These are phyloP conservation scores for Rhodotorula sp. DNA, from an alignment of 1,284 basidiomycete genomes.

Conservation along the genomic window DNA sequence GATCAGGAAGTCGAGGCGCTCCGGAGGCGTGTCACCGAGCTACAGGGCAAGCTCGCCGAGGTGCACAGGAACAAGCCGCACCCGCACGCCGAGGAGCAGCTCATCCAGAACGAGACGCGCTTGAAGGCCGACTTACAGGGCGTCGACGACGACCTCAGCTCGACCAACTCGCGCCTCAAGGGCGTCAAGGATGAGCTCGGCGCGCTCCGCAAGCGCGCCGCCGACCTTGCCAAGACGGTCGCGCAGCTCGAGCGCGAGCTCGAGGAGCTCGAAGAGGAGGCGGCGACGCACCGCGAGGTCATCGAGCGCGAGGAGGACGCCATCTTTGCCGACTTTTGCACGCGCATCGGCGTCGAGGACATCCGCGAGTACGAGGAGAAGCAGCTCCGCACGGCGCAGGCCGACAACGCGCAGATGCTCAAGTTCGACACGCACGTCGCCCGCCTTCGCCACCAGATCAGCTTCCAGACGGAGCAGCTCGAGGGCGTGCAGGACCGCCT, in stretches of 20 bases:
- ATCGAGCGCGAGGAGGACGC: conserved; percentile 78
- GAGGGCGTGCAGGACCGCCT: conserved; percentile 67
- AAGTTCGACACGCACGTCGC: conserved; percentile 85
- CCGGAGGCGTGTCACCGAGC: conserved; percentile 58
- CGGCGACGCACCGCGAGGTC: conserved; percentile 61
- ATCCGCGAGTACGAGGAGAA: conserved; percentile 95
- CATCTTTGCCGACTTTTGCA: conserved; percentile 79
- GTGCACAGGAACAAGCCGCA: conserved; percentile 77
- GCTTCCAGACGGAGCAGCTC: conserved; percentile 76
- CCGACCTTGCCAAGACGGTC: conserved; percentile 66
- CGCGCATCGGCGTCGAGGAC: conserved; percentile 72
- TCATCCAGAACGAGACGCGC: conserved; percentile 73
- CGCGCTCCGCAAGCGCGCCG: conserved; percentile 65
- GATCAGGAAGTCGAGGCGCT: conserved; percentile 77
- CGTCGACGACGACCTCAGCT: conserved; percentile 77
- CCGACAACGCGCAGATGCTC: conserved; percentile 80
- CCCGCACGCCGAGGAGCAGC: conserved; percentile 75
- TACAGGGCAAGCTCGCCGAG: conserved; percentile 77
- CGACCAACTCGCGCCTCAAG: conserved; percentile 63
- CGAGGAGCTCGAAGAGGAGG: conserved; percentile 60
- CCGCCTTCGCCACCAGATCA: conserved; percentile 80
- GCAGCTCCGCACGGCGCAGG: conserved; percentile 81
- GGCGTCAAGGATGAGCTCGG: conserved; percentile 78
- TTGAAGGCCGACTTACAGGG: conserved; percentile 73
- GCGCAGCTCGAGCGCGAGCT: conserved; percentile 61